A percentile compares a stretch with the other conserved stretches of the same genome.
phyloP scores from a whole-genome alignment of 768 basidiomycete species.

The Leccinum fibrillosum region DNA sequence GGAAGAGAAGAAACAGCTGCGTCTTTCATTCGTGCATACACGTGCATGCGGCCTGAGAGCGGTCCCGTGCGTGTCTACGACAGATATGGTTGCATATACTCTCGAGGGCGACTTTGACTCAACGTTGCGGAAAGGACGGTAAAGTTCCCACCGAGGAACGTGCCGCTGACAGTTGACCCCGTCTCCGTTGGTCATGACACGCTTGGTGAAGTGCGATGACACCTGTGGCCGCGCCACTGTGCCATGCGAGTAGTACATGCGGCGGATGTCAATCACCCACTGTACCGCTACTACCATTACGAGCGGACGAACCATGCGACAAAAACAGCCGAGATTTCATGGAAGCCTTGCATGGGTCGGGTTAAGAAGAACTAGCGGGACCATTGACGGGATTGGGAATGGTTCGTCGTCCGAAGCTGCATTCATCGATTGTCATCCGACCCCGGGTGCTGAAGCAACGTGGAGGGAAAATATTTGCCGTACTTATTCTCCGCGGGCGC shows the following conservation, averaged over 20 bases:
- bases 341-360: not conserved
- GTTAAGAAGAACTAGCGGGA: not conserved
- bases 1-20: not conserved
- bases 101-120: not conserved
- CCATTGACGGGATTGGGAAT: not conserved
- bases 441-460: not conserved
- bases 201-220: constrained; percentile 1
- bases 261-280: not conserved
- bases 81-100: not conserved
- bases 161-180: not conserved
- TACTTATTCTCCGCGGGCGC: not conserved
- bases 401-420: not conserved
- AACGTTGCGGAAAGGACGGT: not conserved
- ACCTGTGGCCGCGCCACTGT: not conserved
- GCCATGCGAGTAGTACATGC: not conserved
- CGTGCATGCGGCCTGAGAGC: not conserved
- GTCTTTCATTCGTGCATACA: not conserved
- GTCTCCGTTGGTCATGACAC: not conserved
- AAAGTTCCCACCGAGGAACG: not conserved
- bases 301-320: constrained; percentile 3
- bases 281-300: not conserved
- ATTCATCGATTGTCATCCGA: not conserved
- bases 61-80: not conserved
- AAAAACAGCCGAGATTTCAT: constrained; percentile 15
- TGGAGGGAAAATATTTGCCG: not conserved